A percentile compares a stretch with the other conserved stretches of the same genome.
These are phyloP conservation scores for Teunomyces lycoperdinae DNA, from an alignment of 805 yeast genomes.

Conservation along the genomic window DNA sequence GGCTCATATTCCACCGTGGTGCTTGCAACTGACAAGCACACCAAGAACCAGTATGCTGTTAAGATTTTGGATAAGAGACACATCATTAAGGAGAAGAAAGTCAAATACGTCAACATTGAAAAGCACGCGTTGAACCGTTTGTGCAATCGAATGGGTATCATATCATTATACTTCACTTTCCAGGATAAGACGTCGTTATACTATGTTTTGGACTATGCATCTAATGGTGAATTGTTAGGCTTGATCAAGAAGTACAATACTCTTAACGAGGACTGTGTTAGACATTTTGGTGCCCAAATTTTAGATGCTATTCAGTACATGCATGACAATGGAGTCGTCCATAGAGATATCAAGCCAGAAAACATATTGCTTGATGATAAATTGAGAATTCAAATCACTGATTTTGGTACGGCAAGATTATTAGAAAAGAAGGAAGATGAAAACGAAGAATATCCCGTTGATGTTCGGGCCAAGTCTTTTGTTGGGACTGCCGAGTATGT, in stretches of 20 bases:
- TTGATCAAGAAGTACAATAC: slow-evolving; percentile 69
- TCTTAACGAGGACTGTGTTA: slow-evolving; percentile 63
- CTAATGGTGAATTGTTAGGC: slow-evolving; percentile 72
- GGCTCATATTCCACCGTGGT: slow-evolving; percentile 47
- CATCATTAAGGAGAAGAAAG: slow-evolving; percentile 77
- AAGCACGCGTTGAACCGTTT: slow-evolving; percentile 74
- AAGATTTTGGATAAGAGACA: slow-evolving; percentile 75
- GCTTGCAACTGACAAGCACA: slow-evolving; percentile 47
- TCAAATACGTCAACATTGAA: slow-evolving; percentile 80
- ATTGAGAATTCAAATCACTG: slow-evolving; percentile 67
- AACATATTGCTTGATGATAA: slow-evolving; percentile 65
- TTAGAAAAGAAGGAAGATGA: slow-evolving; percentile 49
- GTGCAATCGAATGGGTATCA: slow-evolving; percentile 58
- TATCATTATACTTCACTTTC: slow-evolving; percentile 71
- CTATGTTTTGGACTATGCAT: slow-evolving; percentile 75
- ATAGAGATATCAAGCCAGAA: slow-evolving; percentile 82
- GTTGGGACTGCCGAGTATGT: slow-evolving; percentile 87
- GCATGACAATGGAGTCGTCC: slow-evolving; percentile 75
- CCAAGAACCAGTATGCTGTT: slow-evolving; percentile 65
- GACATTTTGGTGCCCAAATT: slow-evolving; percentile 70
- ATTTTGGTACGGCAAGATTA: slow-evolving; percentile 80
- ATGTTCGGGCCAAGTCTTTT: slow-evolving; percentile 72
- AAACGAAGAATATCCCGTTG: slow-evolving; percentile 58
- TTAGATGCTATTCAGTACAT: slow-evolving; percentile 69
- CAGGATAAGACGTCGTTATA: slow-evolving; percentile 74